Evolutionary conservation across 352 stramenopile genomes (phyloP), one percentile per base, ranked within the genome.

Genomic region (Globisporangium sylvaticum): DNA sequence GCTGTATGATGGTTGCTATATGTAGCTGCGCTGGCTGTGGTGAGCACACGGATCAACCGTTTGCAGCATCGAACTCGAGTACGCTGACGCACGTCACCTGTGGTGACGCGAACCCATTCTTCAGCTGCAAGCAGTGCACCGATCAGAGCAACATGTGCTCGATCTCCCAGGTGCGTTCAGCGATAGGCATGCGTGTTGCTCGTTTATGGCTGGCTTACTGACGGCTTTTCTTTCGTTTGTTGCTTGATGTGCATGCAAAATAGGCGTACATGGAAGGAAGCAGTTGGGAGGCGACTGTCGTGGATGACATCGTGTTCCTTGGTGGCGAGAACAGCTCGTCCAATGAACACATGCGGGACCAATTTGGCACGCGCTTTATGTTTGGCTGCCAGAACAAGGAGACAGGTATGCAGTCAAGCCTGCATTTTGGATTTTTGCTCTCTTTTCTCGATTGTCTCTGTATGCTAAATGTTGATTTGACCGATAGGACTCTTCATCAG

Each of bases 181-280:
- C 15, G 6, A 48, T 42, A 22, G 10, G 8, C 9, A 57, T 52
- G 31, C 8, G 8, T 34, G 24, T 22, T 24, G 18, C 6, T 59
- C 22, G 9, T 14, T 20, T 27, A 22, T 9, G 27, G 20, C 6
- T 61, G 31, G n/a, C 3, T 48, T 31, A 14, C 20, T 61, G 31
- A 61, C 31, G n/a, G 18, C 15, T n/a, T 50, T 50, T n/a, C 42
- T 50, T 50, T 20, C 42, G 10, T 22, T 22, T 37, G 39, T 25
- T 42, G 1, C 32, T 25, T 53, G 24, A 18, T 34, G 20, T 37
- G 44, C 25, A 44, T 61, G 31, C 29, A 48, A 42, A 34, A 4
- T 71, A 95, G 81, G 80, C 83, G 52, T 96, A 96, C 66, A 88
- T 91, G 72, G 88, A 96, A 76, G 88, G 88, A 25, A 96, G 88